These are phyloP conservation scores for Vitis amurensis DNA, from an alignment of 164 flowering plant genomes.

Conservation along the genomic window DNA sequence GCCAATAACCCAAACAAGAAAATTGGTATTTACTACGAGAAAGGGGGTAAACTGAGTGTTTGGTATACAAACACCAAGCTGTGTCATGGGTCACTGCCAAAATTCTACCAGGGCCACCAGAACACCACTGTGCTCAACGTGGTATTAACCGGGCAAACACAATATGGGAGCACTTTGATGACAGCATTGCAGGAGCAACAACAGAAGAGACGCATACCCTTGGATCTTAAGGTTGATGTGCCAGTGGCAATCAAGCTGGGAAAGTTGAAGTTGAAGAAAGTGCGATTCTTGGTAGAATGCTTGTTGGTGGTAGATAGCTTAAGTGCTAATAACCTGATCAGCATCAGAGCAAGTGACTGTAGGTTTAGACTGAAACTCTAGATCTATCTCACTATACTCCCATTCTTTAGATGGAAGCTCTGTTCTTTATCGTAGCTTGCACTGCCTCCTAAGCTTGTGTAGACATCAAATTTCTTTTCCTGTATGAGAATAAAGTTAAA, in stretches of 20 bases:
- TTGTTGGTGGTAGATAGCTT: conserved; percentile 41
- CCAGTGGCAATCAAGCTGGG: conserved; percentile 44
- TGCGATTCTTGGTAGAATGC: conserved; percentile 38
- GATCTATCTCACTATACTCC: neutral
- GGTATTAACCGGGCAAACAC: conserved; percentile 26
- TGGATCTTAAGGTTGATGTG: conserved; percentile 34
- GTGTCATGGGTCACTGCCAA: conserved; percentile 37
- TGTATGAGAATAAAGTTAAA: too few relatives aligned
- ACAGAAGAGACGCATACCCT: conserved; percentile 35
- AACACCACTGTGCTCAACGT: conserved; percentile 34
- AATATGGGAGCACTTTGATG: conserved; percentile 30
- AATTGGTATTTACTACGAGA: conserved; percentile 79
- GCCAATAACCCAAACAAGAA: conserved; percentile 79
- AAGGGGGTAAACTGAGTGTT: conserved; percentile 54
- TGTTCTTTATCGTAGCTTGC: too few relatives aligned
- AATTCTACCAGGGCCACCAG: conserved; percentile 46
- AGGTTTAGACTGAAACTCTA: conserved; percentile 32
- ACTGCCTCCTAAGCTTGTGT: too few relatives aligned
- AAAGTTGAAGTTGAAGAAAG: conserved; percentile 36
- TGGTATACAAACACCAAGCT: conserved; percentile 36
- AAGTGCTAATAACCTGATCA: conserved; percentile 25
- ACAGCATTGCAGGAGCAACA: conserved; percentile 37
- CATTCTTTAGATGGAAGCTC: too few relatives aligned
- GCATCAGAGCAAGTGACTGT: conserved; percentile 38
- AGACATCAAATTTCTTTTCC: too few relatives aligned